These are phyloP conservation scores for Syncephalastrum monosporum DNA, from an alignment of 371 early-diverging fungal species.

Conservation along the genomic window DNA sequence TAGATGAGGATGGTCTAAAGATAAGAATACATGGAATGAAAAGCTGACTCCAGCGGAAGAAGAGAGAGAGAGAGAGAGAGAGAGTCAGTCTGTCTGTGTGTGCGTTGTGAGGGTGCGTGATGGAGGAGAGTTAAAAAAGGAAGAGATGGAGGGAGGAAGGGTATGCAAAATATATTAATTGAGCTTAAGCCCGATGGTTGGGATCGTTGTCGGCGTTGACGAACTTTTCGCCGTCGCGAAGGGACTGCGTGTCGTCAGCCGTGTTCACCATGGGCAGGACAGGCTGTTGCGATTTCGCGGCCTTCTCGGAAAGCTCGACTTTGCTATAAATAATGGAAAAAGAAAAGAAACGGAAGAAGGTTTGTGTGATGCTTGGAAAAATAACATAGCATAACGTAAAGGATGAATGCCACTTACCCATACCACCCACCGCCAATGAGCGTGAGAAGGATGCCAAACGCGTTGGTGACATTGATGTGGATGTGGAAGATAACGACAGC, in stretches of 20 bases:
- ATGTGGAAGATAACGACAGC: conserved; percentile 76
- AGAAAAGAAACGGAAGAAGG: background rate
- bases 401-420: conserved; percentile 24
- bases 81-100: no score
- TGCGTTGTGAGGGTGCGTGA: no score
- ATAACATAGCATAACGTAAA: background rate
- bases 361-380: background rate
- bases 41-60: no score
- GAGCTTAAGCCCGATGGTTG: no score
- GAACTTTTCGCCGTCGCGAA: background rate
- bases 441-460: conserved; percentile 76
- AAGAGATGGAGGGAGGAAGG: no score
- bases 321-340: conserved; percentile 7
- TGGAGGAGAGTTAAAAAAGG: no score
- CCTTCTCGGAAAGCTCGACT: conserved; percentile 13
- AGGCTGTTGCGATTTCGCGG: conserved; percentile 4
- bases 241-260: background rate
- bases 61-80: no score
- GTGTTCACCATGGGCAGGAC: conserved; percentile 4
- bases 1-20: no score
- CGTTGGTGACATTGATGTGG: conserved; percentile 63
- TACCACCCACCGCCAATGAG: conserved; percentile 75
- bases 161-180: no score
- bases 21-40: no score
- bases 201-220: no score